phyloP scores from a whole-genome alignment of 2,329 filamentous ascomycete genomes.

The Gaeumannomyces tritici region DNA sequence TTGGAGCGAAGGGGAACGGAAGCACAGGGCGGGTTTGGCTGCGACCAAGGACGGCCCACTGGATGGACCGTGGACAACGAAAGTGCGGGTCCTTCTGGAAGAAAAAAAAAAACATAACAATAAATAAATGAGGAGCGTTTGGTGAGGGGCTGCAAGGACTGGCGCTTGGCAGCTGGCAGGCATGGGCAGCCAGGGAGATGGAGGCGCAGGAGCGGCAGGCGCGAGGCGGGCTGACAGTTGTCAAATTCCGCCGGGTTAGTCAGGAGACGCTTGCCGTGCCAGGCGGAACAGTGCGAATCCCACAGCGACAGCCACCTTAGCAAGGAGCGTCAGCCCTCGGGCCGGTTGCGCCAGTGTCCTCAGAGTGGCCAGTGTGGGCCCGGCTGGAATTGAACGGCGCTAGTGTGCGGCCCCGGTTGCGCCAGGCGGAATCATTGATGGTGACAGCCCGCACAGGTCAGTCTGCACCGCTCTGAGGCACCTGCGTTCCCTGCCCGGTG shows the following conservation, averaged over 20 bases:
- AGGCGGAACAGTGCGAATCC: background rate
- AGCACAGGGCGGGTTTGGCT: background rate
- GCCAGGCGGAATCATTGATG: background rate
- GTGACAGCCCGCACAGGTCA: too few species aligned
- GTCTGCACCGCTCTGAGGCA: background rate
- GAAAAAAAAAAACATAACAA: background rate
- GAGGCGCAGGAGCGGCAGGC: background rate
- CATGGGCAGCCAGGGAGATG: background rate
- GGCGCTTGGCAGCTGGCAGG: conserved; percentile 1
- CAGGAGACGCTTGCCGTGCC: background rate
- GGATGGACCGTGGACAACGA: background rate
- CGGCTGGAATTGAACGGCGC: background rate
- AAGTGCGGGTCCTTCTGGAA: background rate
- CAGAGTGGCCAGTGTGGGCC: background rate
- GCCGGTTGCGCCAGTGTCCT: background rate
- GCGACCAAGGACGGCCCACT: background rate
- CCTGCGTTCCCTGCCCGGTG: background rate
- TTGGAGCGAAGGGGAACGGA: background rate
- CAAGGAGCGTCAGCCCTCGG: background rate
- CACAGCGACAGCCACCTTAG: background rate
- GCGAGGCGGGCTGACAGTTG: background rate
- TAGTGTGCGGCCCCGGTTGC: background rate
- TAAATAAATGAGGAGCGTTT: background rate
- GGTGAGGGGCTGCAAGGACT: background rate
- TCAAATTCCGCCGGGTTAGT: background rate